A percentile compares a stretch with the other conserved stretches of the same genome.
Conservation (phyloP, 1,284 basidiomycete genomes). For the Binderoboletus segoi region DNA sequence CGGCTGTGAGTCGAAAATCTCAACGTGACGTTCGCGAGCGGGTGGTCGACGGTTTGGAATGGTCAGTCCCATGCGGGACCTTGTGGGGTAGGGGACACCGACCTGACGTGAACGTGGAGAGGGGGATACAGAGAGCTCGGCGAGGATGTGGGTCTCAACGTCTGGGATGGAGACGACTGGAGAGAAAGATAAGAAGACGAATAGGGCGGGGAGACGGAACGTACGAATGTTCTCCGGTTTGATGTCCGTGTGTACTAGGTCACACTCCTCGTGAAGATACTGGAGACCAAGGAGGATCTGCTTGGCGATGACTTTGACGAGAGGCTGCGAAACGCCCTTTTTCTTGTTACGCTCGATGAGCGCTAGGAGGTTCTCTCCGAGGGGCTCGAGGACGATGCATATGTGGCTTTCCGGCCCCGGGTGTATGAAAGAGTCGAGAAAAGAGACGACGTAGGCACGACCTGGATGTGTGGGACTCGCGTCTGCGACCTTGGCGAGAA, state of each 20-base stretch:
- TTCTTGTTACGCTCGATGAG: constrained; percentile 87
- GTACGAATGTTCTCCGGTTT: constrained; percentile 89
- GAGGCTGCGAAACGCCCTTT: constrained; percentile 76
- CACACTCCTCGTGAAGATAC: constrained; percentile 89
- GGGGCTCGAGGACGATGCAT: constrained; percentile 90
- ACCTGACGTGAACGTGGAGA: constrained; percentile 71
- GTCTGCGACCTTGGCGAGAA: constrained; percentile 76
- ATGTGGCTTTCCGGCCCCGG: constrained; percentile 72
- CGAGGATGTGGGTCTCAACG: constrained; percentile 68
- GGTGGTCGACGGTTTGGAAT: constrained; percentile 53
- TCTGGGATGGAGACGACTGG: constrained; percentile 78
- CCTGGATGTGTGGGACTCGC: constrained; percentile 74
- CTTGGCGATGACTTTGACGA: constrained; percentile 82
- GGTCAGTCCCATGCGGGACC: constrained; percentile 56
- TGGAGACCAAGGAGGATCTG: constrained; percentile 88
- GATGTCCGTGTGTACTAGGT: constrained; percentile 86
- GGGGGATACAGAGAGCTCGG: constrained; percentile 65
- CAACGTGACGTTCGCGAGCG: constrained; percentile 61
- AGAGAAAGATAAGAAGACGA: constrained; percentile 13
- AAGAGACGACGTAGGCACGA: constrained; percentile 74
- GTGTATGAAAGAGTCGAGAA: constrained; percentile 85
- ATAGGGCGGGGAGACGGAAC: constrained; percentile 21
- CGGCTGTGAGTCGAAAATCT: constrained; percentile 79
- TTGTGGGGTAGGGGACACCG: constrained; percentile 62
- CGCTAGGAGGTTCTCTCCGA: constrained; percentile 86